phyloP scores from a whole-genome alignment of 768 basidiomycete genomes.

The Boletus speciosus region DNA sequence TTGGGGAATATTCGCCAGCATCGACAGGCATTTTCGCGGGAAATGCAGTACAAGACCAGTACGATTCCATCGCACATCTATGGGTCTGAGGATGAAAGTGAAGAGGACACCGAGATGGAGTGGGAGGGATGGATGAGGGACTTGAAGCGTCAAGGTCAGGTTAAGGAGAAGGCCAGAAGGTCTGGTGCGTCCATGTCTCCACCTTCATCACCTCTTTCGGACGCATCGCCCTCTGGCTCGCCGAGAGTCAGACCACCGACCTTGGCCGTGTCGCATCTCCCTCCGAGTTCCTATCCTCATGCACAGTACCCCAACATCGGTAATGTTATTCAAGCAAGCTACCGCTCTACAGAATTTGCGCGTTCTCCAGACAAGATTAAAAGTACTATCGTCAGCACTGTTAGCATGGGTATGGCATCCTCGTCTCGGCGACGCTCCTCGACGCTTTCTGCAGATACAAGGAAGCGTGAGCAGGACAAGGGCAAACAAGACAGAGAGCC shows the following conservation, averaged over 20 bases:
- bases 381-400: constrained; percentile 21
- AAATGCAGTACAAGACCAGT: constrained; percentile 22
- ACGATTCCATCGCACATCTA: neutral
- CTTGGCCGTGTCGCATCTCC: constrained; percentile 5
- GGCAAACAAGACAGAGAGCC: constrained; percentile 1
- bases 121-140: constrained; percentile 69
- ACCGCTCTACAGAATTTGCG: constrained; percentile 2
- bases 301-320: constrained; percentile 22
- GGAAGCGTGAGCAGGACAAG: constrained; percentile 6
- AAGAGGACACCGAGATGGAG: constrained; percentile 52
- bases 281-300: neutral
- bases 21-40: constrained; percentile 21
- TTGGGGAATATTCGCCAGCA: constrained; percentile 21
- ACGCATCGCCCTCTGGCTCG: constrained; percentile 22
- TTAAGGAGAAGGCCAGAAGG: constrained; percentile 8
- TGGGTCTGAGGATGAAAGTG: constrained; percentile 36
- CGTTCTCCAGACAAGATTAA: constrained; percentile 4
- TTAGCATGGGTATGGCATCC: constrained; percentile 19
- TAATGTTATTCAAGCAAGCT: constrained; percentile 13
- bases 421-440: constrained; percentile 24
- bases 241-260: constrained; percentile 18
- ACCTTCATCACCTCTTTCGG: constrained; percentile 29
- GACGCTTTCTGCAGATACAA: constrained; percentile 19
- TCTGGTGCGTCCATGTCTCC: neutral
- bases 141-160: constrained; percentile 38